Conservation (phyloP, 1,139 yeast genomes). For the Pichiaceae sp. region DNA sequence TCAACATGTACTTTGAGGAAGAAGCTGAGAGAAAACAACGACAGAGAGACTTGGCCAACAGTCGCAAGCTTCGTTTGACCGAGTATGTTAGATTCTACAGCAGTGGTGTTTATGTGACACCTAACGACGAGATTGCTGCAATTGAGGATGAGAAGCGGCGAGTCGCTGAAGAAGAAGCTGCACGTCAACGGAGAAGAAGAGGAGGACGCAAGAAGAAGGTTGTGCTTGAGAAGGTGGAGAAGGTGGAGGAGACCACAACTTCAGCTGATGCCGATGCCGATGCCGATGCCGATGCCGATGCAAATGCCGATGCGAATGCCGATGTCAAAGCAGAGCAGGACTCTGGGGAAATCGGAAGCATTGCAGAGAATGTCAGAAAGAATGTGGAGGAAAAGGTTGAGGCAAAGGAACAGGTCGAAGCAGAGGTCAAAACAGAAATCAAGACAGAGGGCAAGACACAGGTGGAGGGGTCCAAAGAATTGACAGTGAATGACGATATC, state of each 20-base stretch:
- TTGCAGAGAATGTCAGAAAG: neutral
- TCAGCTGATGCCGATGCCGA: neutral
- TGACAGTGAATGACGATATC: neutral
- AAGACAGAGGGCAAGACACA: neutral
- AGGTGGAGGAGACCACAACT: neutral
- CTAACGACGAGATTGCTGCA: conserved; percentile 48
- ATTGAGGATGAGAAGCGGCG: conserved; percentile 26
- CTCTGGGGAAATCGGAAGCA: conserved; percentile 4
- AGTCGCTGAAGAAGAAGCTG: conserved; percentile 27
- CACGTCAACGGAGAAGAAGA: conserved; percentile 28
- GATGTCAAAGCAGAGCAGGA: conserved; percentile 5
- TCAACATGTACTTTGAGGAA: conserved; percentile 73
- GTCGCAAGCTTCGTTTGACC: conserved; percentile 49
- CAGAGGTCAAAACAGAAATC: conserved; percentile 4
- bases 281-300: neutral
- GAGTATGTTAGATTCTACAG: conserved; percentile 48
- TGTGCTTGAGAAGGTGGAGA: conserved; percentile 6
- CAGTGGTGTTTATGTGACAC: conserved; percentile 31
- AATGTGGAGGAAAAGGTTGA: neutral
- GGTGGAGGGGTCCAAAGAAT: neutral
- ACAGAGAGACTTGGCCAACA: conserved; percentile 64
- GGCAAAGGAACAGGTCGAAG: conserved; percentile 2
- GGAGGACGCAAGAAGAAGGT: conserved; percentile 28
- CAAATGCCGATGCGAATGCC: conserved; percentile 3
- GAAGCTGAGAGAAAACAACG: conserved; percentile 74